These are phyloP conservation scores for Ophiostoma perfectum DNA, from an alignment of 2,329 filamentous ascomycete species.

Conservation along the genomic window DNA sequence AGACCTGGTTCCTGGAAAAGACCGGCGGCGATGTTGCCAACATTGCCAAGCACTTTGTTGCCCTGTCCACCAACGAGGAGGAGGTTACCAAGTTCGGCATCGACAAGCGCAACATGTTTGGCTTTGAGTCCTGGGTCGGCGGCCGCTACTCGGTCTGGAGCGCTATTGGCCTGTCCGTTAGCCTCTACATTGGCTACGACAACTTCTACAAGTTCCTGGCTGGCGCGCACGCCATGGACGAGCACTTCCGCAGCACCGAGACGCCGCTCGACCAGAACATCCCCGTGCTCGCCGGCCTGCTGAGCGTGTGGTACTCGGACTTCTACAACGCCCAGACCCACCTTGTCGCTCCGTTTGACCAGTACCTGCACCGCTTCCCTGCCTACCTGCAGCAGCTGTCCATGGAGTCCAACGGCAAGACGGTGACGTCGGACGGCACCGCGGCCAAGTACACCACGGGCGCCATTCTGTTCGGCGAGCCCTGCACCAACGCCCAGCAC, in stretches of 20 bases:
- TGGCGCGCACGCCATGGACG: conserved; percentile 96
- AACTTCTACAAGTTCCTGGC: conserved; percentile 96
- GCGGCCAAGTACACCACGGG: conserved; percentile 97
- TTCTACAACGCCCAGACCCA: conserved; percentile 98
- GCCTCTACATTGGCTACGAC: conserved; percentile 91
- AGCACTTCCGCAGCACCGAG: conserved; percentile 78
- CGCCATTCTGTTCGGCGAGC: conserved; percentile 93
- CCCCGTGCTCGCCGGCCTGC: conserved; percentile 79
- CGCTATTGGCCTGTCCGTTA: conserved; percentile 91
- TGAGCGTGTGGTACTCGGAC: conserved; percentile 98
- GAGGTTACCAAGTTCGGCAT: conserved; percentile 99
- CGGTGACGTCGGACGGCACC: conserved; percentile 80
- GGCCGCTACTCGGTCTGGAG: conserved; percentile 99
- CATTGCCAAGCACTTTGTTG: conserved; percentile 98
- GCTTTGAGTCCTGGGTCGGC: conserved; percentile 97
- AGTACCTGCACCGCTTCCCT: conserved; percentile 98
- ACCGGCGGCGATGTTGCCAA: conserved; percentile 64
- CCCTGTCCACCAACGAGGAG: conserved; percentile 87
- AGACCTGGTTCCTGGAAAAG: conserved; percentile 91
- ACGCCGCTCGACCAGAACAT: conserved; percentile 93
- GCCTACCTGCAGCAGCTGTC: conserved; percentile 98
- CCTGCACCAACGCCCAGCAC: conserved; percentile 98
- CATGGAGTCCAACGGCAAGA: conserved; percentile 99
- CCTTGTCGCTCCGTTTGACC: conserved; percentile 97
- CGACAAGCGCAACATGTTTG: conserved; percentile 99